Base-by-base conservation (phyloP, 345 rosid genomes). In the Corchorus olitorius region DNA sequence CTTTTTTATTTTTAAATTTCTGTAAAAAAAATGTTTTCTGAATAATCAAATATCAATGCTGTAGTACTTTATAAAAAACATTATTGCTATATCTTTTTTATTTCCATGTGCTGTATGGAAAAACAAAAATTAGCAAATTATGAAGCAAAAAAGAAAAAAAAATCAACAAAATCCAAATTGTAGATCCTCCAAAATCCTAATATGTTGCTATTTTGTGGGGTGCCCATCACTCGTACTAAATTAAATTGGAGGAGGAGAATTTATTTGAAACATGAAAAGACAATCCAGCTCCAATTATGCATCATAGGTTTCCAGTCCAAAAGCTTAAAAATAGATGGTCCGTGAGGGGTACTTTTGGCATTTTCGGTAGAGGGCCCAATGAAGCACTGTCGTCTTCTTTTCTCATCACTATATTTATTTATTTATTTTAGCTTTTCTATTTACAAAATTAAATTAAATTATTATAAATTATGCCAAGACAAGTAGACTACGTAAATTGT, bases 21-120 rank as follows among this genome's bases (percentile, higher is more conserved):
- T 45, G 2, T 45, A 6, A 6, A 45, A 45, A 45, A 6, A 45
- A 4, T 5, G 48, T 45, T 45, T 45, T 45, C 48, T 43, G 27
- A 45, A 58, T 67, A 66, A 56, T 56, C 74, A 20, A 76, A 76
- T 56, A 35, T 53, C 41, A 66, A 1, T 16, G 22, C 46, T 68
- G 22, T 53, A 27, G 27, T 27, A 27, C 27, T 27, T 27, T 1
- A 27, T 27, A 27, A 27, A 27, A 27, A 27, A 27, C 0, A 27
- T 27, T 27, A 27, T 27, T 27, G 27, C 27, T 27, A 27, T 27
- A 27, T 27, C 27, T 27, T 27, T 1, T 27, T 33, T 34, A n/a
- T n/a, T n/a, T n/a, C 27, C 27, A 27, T 27, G 27, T 27, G 27
- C 27, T 27, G 27, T 27, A 27, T 27, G 27, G 27, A 27, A 27